phyloP scores from a whole-genome alignment of 331 rosid species.

The Malus hybrid region DNA sequence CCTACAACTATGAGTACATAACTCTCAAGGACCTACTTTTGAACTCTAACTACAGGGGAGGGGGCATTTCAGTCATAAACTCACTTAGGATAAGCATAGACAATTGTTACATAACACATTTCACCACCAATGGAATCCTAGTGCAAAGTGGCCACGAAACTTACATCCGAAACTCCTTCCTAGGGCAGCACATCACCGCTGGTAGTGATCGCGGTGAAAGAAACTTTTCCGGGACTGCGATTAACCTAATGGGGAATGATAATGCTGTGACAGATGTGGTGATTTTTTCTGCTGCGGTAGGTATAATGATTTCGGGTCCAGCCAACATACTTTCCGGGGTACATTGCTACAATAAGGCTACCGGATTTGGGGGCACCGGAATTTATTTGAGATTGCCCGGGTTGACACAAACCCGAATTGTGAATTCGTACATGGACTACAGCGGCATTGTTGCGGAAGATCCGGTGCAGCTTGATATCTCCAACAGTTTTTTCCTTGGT shows the following conservation, averaged over 20 bases:
- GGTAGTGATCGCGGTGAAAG: slow-evolving; percentile 53
- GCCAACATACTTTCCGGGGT: slow-evolving; percentile 70
- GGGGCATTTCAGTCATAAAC: slow-evolving; percentile 66
- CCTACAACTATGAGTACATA: slow-evolving; percentile 72
- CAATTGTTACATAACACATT: slow-evolving; percentile 85
- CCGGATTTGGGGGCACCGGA: slow-evolving; percentile 81
- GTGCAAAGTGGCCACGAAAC: slow-evolving; percentile 85
- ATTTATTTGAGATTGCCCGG: slow-evolving; percentile 68
- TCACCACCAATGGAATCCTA: slow-evolving; percentile 61
- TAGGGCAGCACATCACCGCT: slow-evolving; percentile 94
- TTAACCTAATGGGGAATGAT: slow-evolving; percentile 64
- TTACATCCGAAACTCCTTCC: slow-evolving; percentile 68
- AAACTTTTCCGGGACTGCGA: slow-evolving; percentile 73
- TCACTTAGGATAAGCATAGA: slow-evolving; percentile 74
- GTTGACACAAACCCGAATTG: slow-evolving; percentile 70
- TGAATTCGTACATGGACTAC: slow-evolving; percentile 82
- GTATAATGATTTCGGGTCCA: slow-evolving; percentile 55
- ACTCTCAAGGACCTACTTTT: slow-evolving; percentile 62
- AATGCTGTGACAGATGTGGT: slow-evolving; percentile 84
- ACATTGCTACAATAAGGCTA: slow-evolving; percentile 94
- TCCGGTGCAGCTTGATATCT: slow-evolving; percentile 76
- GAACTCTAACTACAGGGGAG: slow-evolving; percentile 82
- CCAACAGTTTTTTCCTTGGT: slow-evolving; percentile 78
- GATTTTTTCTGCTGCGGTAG: slow-evolving; percentile 65
- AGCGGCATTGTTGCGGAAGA: slow-evolving; percentile 88